Evolutionary conservation across 2,329 filamentous ascomycete genomes (phyloP).

Genomic region (Pseudocercospora eumusae): DNA sequence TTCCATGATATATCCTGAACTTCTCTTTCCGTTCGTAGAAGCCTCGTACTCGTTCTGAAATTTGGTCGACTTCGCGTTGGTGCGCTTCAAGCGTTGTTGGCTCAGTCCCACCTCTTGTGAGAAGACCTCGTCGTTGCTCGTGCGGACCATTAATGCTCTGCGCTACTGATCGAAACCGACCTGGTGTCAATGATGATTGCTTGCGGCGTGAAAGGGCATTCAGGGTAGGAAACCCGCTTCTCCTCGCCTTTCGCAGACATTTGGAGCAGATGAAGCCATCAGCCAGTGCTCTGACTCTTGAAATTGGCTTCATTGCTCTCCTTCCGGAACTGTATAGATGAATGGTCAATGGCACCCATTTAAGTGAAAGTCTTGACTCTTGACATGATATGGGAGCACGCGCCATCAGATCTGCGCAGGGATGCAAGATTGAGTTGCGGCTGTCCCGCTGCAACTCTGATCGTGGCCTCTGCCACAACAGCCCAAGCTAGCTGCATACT

Average conservation of each 20-base stretch:
- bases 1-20: slow-evolving; percentile 76
- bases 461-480: too few relatives aligned
- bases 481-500: background rate
- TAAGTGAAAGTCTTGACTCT: too few relatives aligned
- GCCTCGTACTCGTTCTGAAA: slow-evolving; percentile 50
- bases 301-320: background rate
- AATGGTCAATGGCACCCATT: background rate
- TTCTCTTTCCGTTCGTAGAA: slow-evolving; percentile 58
- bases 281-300: background rate
- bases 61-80: slow-evolving; percentile 44
- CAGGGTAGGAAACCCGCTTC: background rate
- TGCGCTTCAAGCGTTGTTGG: slow-evolving; percentile 28
- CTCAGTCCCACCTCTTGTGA: slow-evolving; percentile 26
- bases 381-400: too few relatives aligned
- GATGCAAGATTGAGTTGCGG: slow-evolving; percentile 8
- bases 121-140: slow-evolving; percentile 12
- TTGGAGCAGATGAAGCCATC: slow-evolving; percentile 1
- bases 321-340: background rate
- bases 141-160: background rate
- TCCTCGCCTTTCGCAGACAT: background rate
- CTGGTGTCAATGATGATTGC: background rate
- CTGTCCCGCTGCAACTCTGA: background rate
- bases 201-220: slow-evolving; percentile 1
- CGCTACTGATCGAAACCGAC: background rate
- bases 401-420: background rate